These are phyloP conservation scores for Trichosanthes cucumerina DNA, from an alignment of 306 rosid genomes.

Conservation along the genomic window DNA sequence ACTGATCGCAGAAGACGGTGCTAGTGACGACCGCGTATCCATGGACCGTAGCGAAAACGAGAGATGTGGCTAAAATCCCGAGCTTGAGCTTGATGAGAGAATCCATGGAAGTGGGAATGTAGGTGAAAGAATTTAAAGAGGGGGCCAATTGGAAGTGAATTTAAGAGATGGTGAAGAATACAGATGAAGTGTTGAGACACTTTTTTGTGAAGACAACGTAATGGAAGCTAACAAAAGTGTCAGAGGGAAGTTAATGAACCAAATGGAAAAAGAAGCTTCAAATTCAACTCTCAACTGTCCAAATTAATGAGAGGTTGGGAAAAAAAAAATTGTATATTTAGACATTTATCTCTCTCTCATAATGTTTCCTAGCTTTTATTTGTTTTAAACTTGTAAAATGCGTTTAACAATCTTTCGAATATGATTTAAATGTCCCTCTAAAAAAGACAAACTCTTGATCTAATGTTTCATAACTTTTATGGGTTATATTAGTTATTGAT, in stretches of 20 bases:
- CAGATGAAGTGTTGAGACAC: slow-evolving; percentile 1
- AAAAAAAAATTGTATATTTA: background rate
- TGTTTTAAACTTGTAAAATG: background rate
- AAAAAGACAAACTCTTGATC: background rate
- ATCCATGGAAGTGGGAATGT: slow-evolving; percentile 40
- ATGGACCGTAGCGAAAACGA: slow-evolving; percentile 26
- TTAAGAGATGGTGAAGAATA: background rate
- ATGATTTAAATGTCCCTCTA: background rate
- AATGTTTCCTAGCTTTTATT: background rate
- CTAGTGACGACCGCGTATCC: slow-evolving; percentile 63
- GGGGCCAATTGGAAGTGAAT: background rate
- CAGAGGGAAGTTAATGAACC: background rate
- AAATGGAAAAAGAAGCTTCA: background rate
- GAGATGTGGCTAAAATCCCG: slow-evolving; percentile 19
- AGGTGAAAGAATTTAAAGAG: background rate
- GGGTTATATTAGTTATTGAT: too few species aligned
- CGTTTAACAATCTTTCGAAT: background rate
- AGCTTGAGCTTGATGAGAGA: slow-evolving; percentile 15
- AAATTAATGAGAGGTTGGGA: slow-evolving; percentile 19
- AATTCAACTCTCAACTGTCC: slow-evolving; percentile 57
- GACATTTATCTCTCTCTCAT: too few species aligned
- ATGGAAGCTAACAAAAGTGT: slow-evolving; percentile 10
- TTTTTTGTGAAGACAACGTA: slow-evolving; percentile 19
- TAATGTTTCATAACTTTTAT: too few species aligned
- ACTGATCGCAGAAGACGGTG: slow-evolving; percentile 83